Conservation (phyloP, 2,329 filamentous ascomycete species). For the Clarireedia sp. region DNA sequence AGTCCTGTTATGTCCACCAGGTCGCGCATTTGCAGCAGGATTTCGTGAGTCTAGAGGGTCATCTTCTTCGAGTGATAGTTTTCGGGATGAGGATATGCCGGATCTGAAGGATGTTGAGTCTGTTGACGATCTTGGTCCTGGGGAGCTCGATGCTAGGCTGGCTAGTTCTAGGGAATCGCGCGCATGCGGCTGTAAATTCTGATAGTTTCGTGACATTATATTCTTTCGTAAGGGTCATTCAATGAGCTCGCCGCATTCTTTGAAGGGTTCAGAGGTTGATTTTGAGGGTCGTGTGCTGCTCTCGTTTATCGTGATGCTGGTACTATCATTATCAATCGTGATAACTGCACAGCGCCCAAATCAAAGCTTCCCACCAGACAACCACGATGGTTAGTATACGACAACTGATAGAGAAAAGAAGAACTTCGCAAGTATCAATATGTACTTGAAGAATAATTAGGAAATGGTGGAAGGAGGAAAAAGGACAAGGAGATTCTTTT, state of each 20-base stretch:
- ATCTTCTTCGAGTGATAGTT: slow-evolving; percentile 79
- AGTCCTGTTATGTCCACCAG: slow-evolving; percentile 50
- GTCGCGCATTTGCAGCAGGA: slow-evolving; percentile 35
- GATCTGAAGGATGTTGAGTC: slow-evolving; percentile 72
- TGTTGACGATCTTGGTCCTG: slow-evolving; percentile 49
- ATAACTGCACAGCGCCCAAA: not conserved
- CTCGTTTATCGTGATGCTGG: slow-evolving; percentile 3
- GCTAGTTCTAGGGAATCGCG: slow-evolving; percentile 96
- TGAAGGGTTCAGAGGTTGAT: not conserved
- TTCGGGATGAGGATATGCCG: slow-evolving; percentile 87
- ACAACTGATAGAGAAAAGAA: not conserved
- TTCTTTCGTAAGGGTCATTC: slow-evolving; percentile 5
- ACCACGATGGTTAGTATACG: not conserved
- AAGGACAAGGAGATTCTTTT: not conserved
- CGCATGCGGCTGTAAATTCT: slow-evolving; percentile 25
- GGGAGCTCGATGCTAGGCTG: slow-evolving; percentile 81
- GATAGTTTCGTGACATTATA: slow-evolving; percentile 27
- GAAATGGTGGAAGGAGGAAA: not conserved
- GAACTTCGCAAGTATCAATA: not conserved
- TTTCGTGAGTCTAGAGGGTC: slow-evolving; percentile 65
- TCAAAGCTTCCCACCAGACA: not conserved
- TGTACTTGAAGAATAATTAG: not conserved
- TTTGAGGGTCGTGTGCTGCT: not conserved
- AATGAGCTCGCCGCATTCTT: slow-evolving; percentile 6
- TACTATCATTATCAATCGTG: not conserved